Conservation (phyloP, 257 asterid genomes). For the Solanum etuberosum region DNA sequence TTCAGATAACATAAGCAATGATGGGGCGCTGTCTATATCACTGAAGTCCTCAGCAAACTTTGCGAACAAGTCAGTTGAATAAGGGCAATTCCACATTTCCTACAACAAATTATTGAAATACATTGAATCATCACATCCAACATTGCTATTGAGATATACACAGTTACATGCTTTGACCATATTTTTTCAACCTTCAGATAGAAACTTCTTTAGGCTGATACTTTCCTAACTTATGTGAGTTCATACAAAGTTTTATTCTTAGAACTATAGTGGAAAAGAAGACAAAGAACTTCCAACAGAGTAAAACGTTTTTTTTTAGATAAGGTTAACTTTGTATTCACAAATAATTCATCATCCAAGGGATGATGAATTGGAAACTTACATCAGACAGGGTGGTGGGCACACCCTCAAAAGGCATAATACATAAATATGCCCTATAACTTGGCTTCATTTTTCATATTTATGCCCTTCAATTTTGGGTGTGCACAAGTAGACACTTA, state of each 20-base stretch:
- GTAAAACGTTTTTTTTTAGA: too few species aligned
- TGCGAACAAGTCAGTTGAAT: constrained; percentile 11
- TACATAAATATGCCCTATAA: too few species aligned
- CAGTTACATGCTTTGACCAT: neutral
- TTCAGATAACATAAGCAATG: constrained; percentile 27
- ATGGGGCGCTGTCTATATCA: constrained; percentile 14
- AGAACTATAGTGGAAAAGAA: neutral
- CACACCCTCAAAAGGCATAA: too few species aligned
- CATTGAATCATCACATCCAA: neutral
- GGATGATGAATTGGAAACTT: too few species aligned
- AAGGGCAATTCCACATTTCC: constrained; percentile 49
- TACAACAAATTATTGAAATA: neutral
- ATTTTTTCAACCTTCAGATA: neutral
- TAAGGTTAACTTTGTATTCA: too few species aligned
- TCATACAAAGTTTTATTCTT: neutral
- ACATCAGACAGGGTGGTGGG: too few species aligned
- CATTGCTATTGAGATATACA: neutral
- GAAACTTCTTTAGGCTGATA: neutral
- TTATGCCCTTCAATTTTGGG: too few species aligned
- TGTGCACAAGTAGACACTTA: too few species aligned
- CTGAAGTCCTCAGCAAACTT: constrained; percentile 21
- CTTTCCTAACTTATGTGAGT: neutral
- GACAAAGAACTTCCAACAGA: neutral
- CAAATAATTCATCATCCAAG: too few species aligned
- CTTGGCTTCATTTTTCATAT: too few species aligned